Conservation (phyloP, 345 rosid species). For the Pelargonium nanum region DNA sequence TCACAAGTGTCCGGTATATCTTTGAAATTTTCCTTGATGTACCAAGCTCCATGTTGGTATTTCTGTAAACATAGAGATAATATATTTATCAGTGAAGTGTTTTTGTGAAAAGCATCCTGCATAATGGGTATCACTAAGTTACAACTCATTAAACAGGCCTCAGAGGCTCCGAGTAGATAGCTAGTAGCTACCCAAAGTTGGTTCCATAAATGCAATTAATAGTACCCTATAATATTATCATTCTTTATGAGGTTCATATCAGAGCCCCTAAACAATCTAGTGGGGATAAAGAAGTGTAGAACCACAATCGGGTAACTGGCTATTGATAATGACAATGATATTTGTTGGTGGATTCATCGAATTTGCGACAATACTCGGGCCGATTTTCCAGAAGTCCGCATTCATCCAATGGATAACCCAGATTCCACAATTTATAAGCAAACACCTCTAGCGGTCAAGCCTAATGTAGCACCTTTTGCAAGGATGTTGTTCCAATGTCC, state of each 20-base stretch:
- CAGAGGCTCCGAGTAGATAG: too few species aligned
- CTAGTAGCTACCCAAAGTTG: too few species aligned
- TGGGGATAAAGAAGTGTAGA: neutral
- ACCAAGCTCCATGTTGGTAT: constrained; percentile 18
- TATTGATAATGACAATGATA: neutral
- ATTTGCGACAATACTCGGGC: neutral
- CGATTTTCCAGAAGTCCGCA: neutral
- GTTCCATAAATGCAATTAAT: too few species aligned
- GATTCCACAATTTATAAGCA: neutral
- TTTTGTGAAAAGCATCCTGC: neutral
- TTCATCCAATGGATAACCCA: neutral
- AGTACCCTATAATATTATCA: too few species aligned
- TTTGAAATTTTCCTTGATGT: constrained; percentile 49
- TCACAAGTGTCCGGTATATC: constrained; percentile 64
- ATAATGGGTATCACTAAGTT: neutral
- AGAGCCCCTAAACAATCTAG: neutral
- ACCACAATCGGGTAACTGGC: neutral
- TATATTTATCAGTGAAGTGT: neutral
- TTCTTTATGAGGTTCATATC: neutral
- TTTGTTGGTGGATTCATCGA: neutral
- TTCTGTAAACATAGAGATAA: constrained; percentile 6
- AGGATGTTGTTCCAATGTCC: too few species aligned
- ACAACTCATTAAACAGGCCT: too few species aligned
- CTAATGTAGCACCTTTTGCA: too few species aligned
- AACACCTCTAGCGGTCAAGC: neutral